Conservation (phyloP, 148 eudicot genomes). For the Beta vulgaris region DNA sequence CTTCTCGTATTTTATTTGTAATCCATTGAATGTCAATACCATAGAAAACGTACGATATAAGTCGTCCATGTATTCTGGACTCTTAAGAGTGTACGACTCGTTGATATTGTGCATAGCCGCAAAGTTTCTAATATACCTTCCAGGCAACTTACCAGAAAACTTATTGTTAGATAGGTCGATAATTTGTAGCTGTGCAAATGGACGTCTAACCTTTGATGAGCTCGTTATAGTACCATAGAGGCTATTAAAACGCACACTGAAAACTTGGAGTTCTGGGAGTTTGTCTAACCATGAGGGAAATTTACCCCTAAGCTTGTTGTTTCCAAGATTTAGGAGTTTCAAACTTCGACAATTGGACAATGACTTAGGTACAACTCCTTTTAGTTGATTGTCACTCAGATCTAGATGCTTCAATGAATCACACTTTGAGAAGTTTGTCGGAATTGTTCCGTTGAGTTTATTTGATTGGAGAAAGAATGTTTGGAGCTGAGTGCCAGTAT, state of each 20-base stretch:
- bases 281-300: slow-evolving; percentile 23
- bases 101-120: slow-evolving; percentile 16
- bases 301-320: slow-evolving; percentile 12
- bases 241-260: slow-evolving; percentile 15
- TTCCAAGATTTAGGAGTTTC: slow-evolving; percentile 17
- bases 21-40: not conserved
- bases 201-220: not conserved
- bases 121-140: not conserved
- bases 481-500: no score
- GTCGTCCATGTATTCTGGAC: slow-evolving; percentile 14
- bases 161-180: slow-evolving; percentile 25
- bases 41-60: slow-evolving; percentile 17
- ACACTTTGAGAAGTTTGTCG: no score
- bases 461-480: no score
- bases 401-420: slow-evolving; percentile 14
- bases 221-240: slow-evolving; percentile 6
- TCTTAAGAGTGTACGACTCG: not conserved
- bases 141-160: slow-evolving; percentile 10
- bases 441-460: no score
- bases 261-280: slow-evolving; percentile 18
- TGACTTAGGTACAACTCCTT: slow-evolving; percentile 17
- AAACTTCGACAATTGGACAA: slow-evolving; percentile 6
- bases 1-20: not conserved
- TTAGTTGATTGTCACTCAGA: slow-evolving; percentile 20
- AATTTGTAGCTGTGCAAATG: slow-evolving; percentile 19